Evolutionary conservation across 2,329 filamentous ascomycete species (phyloP).

Genomic region (Penicillium sp.): DNA sequence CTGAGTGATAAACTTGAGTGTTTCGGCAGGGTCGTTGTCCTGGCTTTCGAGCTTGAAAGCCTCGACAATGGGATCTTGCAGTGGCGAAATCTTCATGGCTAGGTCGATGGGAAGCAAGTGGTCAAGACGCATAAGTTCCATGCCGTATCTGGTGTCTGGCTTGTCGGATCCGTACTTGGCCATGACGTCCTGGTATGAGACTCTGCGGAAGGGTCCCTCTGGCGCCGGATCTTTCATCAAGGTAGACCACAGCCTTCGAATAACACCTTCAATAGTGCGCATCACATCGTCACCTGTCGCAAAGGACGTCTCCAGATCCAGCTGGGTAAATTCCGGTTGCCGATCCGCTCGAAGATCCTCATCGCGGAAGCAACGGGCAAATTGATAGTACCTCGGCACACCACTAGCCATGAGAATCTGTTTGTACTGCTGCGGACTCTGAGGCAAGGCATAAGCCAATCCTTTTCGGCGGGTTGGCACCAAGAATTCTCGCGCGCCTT

Average conservation of each 20-base stretch:
- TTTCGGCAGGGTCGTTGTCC: slow-evolving; percentile 49
- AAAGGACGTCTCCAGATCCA: slow-evolving; percentile 94
- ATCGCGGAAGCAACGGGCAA: slow-evolving; percentile 91
- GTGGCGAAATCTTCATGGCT: slow-evolving; percentile 66
- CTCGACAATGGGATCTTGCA: slow-evolving; percentile 68
- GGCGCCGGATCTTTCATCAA: slow-evolving; percentile 45
- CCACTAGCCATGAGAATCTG: slow-evolving; percentile 94
- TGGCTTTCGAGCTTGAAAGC: slow-evolving; percentile 59
- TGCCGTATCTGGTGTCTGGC: slow-evolving; percentile 75
- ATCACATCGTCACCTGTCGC: slow-evolving; percentile 68
- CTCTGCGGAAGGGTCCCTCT: slow-evolving; percentile 50
- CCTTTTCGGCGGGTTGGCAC: slow-evolving; percentile 77
- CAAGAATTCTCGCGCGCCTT: slow-evolving; percentile 90
- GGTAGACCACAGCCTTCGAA: slow-evolving; percentile 53
- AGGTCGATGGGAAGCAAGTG: slow-evolving; percentile 61
- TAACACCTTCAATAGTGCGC: slow-evolving; percentile 49
- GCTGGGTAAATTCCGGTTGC: slow-evolving; percentile 94
- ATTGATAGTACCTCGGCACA: slow-evolving; percentile 77
- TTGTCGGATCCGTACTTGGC: slow-evolving; percentile 80
- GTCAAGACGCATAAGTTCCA: slow-evolving; percentile 62
- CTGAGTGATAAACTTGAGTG: slow-evolving; percentile 57
- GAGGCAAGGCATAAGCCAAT: slow-evolving; percentile 81
- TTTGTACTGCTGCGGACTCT: slow-evolving; percentile 98
- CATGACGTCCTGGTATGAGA: slow-evolving; percentile 77
- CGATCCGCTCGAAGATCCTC: slow-evolving; percentile 88